Evolutionary conservation across 768 basidiomycete species (phyloP).

Genomic region (Macrolepiota albuminosa): DNA sequence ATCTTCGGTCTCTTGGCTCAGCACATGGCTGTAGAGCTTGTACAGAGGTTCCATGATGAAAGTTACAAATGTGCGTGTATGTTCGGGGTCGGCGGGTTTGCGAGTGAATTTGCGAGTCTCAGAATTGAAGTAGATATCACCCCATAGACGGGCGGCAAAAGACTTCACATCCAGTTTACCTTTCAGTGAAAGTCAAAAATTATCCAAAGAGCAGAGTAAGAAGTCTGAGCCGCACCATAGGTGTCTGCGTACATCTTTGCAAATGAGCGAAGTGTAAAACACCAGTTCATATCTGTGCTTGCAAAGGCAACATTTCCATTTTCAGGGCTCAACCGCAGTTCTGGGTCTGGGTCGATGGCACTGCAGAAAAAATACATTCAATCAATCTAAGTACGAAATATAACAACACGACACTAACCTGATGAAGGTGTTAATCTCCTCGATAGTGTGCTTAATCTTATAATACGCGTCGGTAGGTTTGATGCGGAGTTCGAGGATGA

Average conservation of each 20-base stretch:
- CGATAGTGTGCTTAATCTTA: slow-evolving; percentile 98
- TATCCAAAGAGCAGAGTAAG: neutral
- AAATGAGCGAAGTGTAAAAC: slow-evolving; percentile 91
- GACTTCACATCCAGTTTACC: slow-evolving; percentile 77
- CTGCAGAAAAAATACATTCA: slow-evolving; percentile 27
- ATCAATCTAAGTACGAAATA: neutral
- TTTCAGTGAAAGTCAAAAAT: slow-evolving; percentile 19
- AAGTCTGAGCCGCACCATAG: slow-evolving; percentile 51
- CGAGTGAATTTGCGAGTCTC: slow-evolving; percentile 87
- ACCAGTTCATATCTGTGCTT: slow-evolving; percentile 96
- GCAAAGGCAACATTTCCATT: slow-evolving; percentile 96
- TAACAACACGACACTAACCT: slow-evolving; percentile 44
- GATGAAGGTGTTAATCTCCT: slow-evolving; percentile 96
- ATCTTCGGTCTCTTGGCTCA: slow-evolving; percentile 90
- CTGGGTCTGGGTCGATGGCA: slow-evolving; percentile 84
- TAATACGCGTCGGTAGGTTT: slow-evolving; percentile 97
- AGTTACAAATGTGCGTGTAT: slow-evolving; percentile 84
- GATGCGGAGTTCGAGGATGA: slow-evolving; percentile 93
- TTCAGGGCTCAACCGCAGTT: slow-evolving; percentile 87
- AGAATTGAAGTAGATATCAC: slow-evolving; percentile 91
- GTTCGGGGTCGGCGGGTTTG: slow-evolving; percentile 75
- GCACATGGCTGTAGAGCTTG: slow-evolving; percentile 92
- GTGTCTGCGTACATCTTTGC: slow-evolving; percentile 95
- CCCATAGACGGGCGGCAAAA: slow-evolving; percentile 93
- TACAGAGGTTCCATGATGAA: slow-evolving; percentile 96